These are phyloP conservation scores for Eutrema salsugineum DNA, from an alignment of 441 rosid genomes.

Conservation along the genomic window DNA sequence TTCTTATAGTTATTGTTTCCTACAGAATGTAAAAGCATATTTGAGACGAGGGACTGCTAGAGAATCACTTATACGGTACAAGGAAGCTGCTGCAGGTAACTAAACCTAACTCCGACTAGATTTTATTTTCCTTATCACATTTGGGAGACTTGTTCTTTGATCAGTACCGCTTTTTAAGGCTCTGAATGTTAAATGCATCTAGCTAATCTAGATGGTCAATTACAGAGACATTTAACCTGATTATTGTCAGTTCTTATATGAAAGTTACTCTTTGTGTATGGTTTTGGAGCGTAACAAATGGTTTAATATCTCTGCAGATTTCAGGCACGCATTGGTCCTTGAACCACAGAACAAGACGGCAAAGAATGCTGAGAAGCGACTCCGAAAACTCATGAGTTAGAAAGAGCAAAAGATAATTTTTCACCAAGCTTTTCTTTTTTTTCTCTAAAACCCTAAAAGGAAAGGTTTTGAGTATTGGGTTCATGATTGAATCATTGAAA, in stretches of 20 bases:
- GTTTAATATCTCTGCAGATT: conserved; percentile 50
- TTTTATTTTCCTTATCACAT: neutral
- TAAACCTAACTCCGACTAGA: neutral
- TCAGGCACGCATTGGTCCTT: conserved; percentile 80
- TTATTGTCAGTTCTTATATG: neutral
- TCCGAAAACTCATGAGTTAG: conserved; percentile 52
- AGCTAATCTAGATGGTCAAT: neutral
- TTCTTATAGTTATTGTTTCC: neutral
- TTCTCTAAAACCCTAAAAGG: neutral
- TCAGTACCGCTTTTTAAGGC: neutral
- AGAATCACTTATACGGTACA: conserved; percentile 71
- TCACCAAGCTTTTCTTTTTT: neutral
- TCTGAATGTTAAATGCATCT: neutral
- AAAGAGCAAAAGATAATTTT: neutral
- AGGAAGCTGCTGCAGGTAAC: conserved; percentile 83
- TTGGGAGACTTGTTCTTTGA: neutral
- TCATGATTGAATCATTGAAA: neutral
- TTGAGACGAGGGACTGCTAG: conserved; percentile 94
- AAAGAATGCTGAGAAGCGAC: conserved; percentile 57
- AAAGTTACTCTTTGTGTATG: neutral
- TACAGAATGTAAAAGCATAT: conserved; percentile 93
- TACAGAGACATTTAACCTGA: neutral
- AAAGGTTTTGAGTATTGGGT: neutral
- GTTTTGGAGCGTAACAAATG: neutral
- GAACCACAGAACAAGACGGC: conserved; percentile 91